These are phyloP conservation scores for Cucurbitaria berberidis DNA, from an alignment of 2,329 filamentous ascomycete genomes.

Conservation along the genomic window DNA sequence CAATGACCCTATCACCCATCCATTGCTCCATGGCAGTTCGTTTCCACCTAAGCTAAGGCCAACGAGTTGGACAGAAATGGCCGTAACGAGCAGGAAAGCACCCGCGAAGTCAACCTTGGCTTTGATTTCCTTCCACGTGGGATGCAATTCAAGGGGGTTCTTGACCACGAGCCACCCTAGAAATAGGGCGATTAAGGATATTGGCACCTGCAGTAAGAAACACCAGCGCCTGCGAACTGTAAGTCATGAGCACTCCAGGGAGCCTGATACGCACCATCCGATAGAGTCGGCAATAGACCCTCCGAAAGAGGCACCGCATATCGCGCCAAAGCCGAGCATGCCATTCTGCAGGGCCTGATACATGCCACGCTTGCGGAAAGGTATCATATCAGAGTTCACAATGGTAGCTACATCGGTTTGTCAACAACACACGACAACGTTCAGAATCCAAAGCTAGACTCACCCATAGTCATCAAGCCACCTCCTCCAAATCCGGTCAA, in stretches of 20 bases:
- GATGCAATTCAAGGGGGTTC: slow-evolving; percentile 52
- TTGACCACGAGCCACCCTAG: slow-evolving; percentile 62
- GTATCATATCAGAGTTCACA: slow-evolving; percentile 68
- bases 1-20: slow-evolving; percentile 41
- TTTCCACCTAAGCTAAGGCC: slow-evolving; percentile 55
- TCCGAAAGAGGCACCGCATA: slow-evolving; percentile 59
- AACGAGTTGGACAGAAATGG: slow-evolving; percentile 62
- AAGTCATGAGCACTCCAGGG: background rate
- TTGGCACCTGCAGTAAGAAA: slow-evolving; percentile 67
- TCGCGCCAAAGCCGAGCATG: slow-evolving; percentile 66
- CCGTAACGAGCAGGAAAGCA: slow-evolving; percentile 62
- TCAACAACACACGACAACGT: background rate
- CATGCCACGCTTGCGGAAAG: slow-evolving; percentile 62
- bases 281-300: slow-evolving; percentile 53
- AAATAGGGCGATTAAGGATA: slow-evolving; percentile 62
- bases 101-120: slow-evolving; percentile 65
- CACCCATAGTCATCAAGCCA: slow-evolving; percentile 42
- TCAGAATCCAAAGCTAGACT: slow-evolving; percentile 3
- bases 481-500: slow-evolving; percentile 40
- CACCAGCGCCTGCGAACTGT: slow-evolving; percentile 48
- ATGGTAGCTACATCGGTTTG: slow-evolving; percentile 29
- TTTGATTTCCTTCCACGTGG: slow-evolving; percentile 37
- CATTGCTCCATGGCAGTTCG: slow-evolving; percentile 52
- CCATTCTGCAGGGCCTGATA: slow-evolving; percentile 68
- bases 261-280: slow-evolving; percentile 38